A percentile compares a stretch with the other conserved stretches of the same genome.
Evolutionary conservation across 768 basidiomycete genomes (phyloP).

Genomic region (Leccinum sublutescens): DNA sequence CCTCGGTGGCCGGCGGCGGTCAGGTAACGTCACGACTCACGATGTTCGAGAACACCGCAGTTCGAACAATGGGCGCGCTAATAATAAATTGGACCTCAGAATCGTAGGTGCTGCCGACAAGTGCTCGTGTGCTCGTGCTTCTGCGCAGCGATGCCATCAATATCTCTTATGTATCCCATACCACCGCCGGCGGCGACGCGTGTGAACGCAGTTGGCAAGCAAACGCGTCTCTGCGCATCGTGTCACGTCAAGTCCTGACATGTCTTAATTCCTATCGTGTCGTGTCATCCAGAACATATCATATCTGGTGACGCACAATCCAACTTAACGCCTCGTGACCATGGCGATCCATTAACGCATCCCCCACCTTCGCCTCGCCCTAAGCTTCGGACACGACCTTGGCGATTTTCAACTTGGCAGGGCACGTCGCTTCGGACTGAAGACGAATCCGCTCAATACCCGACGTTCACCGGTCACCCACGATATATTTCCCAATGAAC

Average conservation of each 20-base stretch:
- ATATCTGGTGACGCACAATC: neutral
- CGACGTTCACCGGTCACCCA: neutral
- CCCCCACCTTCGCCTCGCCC: neutral
- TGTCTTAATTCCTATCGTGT: neutral
- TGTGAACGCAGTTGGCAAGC: neutral
- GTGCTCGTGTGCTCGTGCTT: neutral
- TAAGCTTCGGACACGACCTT: neutral
- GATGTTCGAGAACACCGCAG: neutral
- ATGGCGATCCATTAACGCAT: neutral
- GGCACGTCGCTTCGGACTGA: neutral
- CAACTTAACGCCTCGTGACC: neutral
- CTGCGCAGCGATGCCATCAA: neutral
- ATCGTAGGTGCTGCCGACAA: neutral
- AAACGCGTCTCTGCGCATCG: neutral
- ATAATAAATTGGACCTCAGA: neutral
- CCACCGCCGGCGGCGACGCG: neutral
- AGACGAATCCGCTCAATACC: neutral
- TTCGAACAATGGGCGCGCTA: neutral
- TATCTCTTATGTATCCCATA: neutral
- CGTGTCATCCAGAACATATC: neutral
- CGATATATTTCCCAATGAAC: too few species aligned
- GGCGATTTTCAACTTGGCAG: neutral
- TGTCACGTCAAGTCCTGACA: neutral
- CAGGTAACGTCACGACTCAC: neutral
- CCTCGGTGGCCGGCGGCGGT: neutral